Evolutionary conservation across 2,329 filamentous ascomycete species (phyloP).

Genomic region (Hysterium pulicare): DNA sequence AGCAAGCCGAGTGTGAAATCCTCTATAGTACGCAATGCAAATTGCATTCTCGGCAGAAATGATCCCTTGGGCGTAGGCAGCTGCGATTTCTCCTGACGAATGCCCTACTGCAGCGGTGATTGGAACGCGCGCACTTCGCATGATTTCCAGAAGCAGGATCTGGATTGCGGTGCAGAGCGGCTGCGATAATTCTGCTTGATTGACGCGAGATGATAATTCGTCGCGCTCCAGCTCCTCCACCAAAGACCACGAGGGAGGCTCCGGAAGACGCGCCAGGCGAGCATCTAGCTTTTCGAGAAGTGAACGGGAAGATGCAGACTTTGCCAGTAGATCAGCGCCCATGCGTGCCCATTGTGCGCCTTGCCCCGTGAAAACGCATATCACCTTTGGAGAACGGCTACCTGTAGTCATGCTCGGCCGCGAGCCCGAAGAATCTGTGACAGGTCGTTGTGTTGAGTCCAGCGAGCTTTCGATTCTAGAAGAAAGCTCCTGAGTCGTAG

Average conservation of each 20-base stretch:
- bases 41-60: conserved; percentile 6
- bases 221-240: conserved; percentile 17
- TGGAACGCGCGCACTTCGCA: conserved; percentile 5
- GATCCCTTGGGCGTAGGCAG: conserved; percentile 12
- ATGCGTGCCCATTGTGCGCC: conserved; percentile 38
- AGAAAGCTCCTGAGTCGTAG: too few species aligned
- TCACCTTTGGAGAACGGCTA: not conserved
- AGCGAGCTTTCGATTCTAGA: too few species aligned
- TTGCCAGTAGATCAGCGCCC: conserved; percentile 15
- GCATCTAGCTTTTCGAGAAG: conserved; percentile 7
- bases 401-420: too few species aligned
- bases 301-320: not conserved
- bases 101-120: conserved; percentile 10
- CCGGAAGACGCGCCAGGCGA: conserved; percentile 1
- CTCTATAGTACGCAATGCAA: conserved; percentile 12
- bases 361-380: conserved; percentile 39
- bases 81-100: conserved; percentile 16
- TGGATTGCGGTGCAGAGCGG: conserved; percentile 16
- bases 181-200: conserved; percentile 9
- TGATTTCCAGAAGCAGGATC: conserved; percentile 11
- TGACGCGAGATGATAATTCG: conserved; percentile 3
- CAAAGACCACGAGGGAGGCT: conserved; percentile 24
- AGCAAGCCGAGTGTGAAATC: conserved; percentile 1
- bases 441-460: too few species aligned
- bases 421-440: too few species aligned